Base-by-base conservation (phyloP, 106 monocot species). In the Allium fistulosum region DNA sequence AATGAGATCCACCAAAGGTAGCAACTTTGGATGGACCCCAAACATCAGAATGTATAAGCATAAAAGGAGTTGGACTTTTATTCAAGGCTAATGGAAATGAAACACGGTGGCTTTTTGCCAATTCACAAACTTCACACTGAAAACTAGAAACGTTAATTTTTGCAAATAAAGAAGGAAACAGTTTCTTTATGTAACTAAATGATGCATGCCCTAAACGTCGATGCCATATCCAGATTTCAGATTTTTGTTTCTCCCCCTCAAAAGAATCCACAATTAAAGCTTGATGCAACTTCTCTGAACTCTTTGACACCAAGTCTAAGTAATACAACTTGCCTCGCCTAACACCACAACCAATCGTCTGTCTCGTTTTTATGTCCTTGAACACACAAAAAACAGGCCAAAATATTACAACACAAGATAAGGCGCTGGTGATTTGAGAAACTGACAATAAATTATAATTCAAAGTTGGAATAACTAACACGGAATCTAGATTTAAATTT, bases 111-210 rank as follows among this genome's bases (percentile, higher is more conserved):
- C 17, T 74, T n/a, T n/a, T n/a, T n/a, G n/a, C n/a, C n/a, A n/a
- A n/a, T 49, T 74, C 46, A 66, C 74, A 58, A 57, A 74, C 48
- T 48, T 66, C 53, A 74, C 74, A 74, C 0, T 46, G 7, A 13
- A 73, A 50, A 65, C 0, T 65, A 55, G 73, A 63, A 73, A 55
- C 9, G 37, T 66, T n/a, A 16, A 66, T 9, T 12, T 58, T 56
- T 66, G 18, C 56, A 66, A 66, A 74, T 16, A 74, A 74, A 57
- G 47, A 66, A 57, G 65, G 66, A 58, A 74, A 66, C 50, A 74
- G 47, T 58, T 26, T 74, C 27, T 59, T 66, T 28, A 66, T 7
- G 22, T 66, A 66, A 66, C 65, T 14, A 58, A 74, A 74, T 13
- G 65, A 57, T 11, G 74, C n/a, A 66, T 74, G 74, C 2, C 53